A percentile compares a stretch with the other conserved stretches of the same genome.
These are phyloP conservation scores for Eucalyptus cloeziana DNA, from an alignment of 345 rosid genomes.

Conservation along the genomic window DNA sequence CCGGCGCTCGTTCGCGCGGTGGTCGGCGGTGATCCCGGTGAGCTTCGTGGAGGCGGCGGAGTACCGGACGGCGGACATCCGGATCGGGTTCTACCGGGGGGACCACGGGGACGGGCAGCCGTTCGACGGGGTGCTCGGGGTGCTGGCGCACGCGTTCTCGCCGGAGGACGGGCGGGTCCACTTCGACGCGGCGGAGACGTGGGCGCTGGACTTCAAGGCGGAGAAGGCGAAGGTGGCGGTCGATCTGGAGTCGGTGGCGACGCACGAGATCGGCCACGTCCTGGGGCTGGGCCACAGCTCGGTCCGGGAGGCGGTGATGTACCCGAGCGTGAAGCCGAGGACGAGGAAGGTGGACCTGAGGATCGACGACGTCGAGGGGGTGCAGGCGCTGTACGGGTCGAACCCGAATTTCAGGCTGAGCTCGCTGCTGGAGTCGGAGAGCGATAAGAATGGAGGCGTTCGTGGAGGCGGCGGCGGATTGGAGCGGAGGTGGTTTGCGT, in stretches of 20 bases:
- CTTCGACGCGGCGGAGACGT: constrained; percentile 67
- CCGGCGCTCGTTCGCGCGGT: constrained; percentile 43
- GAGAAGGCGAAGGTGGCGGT: constrained; percentile 47
- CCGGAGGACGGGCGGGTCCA: constrained; percentile 87
- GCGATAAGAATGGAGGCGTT: constrained; percentile 19
- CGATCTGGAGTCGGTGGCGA: constrained; percentile 91
- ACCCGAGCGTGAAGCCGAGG: constrained; percentile 64
- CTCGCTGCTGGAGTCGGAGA: constrained; percentile 37
- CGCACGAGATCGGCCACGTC: constrained; percentile 88
- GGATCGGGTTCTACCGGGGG: constrained; percentile 46
- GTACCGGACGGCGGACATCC: constrained; percentile 37
- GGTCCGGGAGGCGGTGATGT: constrained; percentile 78
- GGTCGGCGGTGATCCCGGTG: constrained; percentile 77
- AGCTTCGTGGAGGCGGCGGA: constrained; percentile 35
- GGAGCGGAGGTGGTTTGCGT: neutral
- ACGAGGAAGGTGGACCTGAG: constrained; percentile 48
- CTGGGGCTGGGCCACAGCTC: constrained; percentile 81
- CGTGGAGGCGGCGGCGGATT: neutral
- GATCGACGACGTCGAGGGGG: constrained; percentile 73
- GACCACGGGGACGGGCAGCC: constrained; percentile 88
- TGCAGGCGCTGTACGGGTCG: constrained; percentile 63
- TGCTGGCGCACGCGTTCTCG: constrained; percentile 74
- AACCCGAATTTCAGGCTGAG: constrained; percentile 57
- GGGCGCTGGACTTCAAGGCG: constrained; percentile 45
- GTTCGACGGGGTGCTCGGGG: constrained; percentile 85